Conservation (phyloP, 371 early-diverging fungal genomes). For the Mortierella sp. region DNA sequence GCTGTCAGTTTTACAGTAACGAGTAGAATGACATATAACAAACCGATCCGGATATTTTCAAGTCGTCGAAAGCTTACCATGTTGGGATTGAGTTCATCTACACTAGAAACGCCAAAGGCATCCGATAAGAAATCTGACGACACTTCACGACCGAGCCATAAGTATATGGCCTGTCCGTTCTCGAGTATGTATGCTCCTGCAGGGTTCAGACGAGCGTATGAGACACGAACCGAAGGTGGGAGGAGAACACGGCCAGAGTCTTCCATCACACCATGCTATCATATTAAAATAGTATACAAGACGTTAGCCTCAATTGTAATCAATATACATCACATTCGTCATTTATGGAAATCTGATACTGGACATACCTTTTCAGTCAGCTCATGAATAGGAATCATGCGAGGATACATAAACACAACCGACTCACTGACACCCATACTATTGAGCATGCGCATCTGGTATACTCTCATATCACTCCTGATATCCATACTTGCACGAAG, state of each 20-base stretch:
- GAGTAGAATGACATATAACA: neutral
- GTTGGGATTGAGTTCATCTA: conserved; percentile 81
- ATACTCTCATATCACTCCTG: conserved; percentile 81
- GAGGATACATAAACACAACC: conserved; percentile 88
- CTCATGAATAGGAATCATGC: conserved; percentile 78
- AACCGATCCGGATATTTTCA: neutral
- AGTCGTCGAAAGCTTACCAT: conserved; percentile 61
- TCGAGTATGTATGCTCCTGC: conserved; percentile 87
- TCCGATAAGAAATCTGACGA: conserved; percentile 71
- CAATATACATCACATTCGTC: neutral
- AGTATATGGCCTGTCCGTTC: conserved; percentile 80
- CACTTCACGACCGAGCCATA: conserved; percentile 91
- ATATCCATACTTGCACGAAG: conserved; percentile 72
- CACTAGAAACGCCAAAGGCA: conserved; percentile 80
- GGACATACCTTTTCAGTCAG: conserved; percentile 65
- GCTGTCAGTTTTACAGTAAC: neutral
- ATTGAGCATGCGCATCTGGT: conserved; percentile 81
- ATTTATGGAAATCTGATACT: neutral
- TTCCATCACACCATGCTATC: conserved; percentile 25
- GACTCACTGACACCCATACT: conserved; percentile 76
- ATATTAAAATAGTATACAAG: neutral
- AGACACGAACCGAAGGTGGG: conserved; percentile 82
- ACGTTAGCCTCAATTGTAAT: neutral
- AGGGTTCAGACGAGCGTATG: conserved; percentile 80
- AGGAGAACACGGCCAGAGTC: conserved; percentile 61